Base-by-base conservation (phyloP, 2,329 filamentous ascomycete species). In the Anthostomella pinea region DNA sequence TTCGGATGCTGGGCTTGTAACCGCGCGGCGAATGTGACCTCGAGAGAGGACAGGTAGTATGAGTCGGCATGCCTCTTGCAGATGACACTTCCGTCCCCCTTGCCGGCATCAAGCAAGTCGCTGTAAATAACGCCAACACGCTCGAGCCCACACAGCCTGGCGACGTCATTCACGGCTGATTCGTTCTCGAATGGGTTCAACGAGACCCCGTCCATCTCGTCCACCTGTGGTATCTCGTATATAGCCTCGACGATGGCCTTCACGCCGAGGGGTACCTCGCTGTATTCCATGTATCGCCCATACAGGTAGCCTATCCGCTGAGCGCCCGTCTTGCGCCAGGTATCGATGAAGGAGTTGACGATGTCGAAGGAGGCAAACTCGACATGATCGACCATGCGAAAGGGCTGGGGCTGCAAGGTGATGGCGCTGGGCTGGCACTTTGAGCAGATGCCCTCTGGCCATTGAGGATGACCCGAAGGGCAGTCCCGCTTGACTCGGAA, bases 341-440 rank as follows among this genome's bases (percentile, higher is more conserved):
- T 87, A 55, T 96, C 82, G 48, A 98, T 80, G 38, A 97, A 81
- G n/a, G 78, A 80, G 59, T 98, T 87, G 53, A 97, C 87, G 21
- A 97, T 78, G 35, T 81, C 75, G 3, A 88, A 82, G 1, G 86
- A 83, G 2, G 91, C 83, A 59, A 98, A 97, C 63, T 98, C 94
- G 46, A 98, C 93, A 61, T 98, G 93, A 56, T 98, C 93, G 3
- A 98, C 90, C 87, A 93, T 96, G 33, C 93, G 87, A 62, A 91
- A 98, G 14, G 84, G 75, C 63, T 98, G 93, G 5, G 89, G 88
- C 58, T 97, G 90, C 35, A 98, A 69, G 8, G 88, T 95, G 58
- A 98, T 98, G 38, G 93, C 91, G 48, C 91, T 95, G 6, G 93
- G 93, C 59, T 98, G 94, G 54, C 93, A 98, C 62, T 97, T 98